Conservation (phyloP, 768 basidiomycete species). For the Podaxis mareebaensis region DNA sequence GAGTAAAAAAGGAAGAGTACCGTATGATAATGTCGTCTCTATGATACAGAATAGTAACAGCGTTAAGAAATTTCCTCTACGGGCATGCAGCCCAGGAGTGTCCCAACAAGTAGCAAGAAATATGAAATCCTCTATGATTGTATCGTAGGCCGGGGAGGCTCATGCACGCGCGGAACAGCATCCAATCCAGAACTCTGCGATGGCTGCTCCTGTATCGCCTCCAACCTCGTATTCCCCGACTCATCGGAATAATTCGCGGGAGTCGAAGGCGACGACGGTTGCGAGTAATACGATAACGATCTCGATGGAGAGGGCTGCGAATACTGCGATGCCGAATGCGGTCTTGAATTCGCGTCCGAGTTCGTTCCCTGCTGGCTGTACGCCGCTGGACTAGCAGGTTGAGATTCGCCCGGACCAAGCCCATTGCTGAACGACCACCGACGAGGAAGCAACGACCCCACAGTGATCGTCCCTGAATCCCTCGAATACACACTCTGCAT, state of each 20-base stretch:
- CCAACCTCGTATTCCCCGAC: neutral
- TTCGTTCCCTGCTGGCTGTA: neutral
- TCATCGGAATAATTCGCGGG: conserved; percentile 13
- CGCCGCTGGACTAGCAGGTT: conserved; percentile 5
- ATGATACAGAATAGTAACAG: conserved; percentile 13
- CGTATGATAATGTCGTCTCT: neutral
- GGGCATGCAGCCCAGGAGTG: neutral
- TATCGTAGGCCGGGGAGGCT: neutral
- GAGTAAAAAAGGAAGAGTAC: conserved; percentile 3
- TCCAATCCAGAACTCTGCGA: conserved; percentile 16
- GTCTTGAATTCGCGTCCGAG: conserved; percentile 2
- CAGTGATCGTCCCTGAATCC: conserved; percentile 38
- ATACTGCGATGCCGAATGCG: conserved; percentile 13
- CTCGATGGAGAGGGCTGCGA: conserved; percentile 4
- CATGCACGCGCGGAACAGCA: neutral
- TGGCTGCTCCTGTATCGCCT: conserved; percentile 4
- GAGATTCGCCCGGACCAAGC: neutral
- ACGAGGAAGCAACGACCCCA: conserved; percentile 38
- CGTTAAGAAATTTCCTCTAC: conserved; percentile 14
- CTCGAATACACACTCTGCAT: conserved; percentile 32
- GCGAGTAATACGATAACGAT: conserved; percentile 3
- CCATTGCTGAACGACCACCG: conserved; percentile 34
- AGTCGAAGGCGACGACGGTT: conserved; percentile 12
- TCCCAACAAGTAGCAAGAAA: conserved; percentile 11
- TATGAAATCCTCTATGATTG: conserved; percentile 1